Evolutionary conservation across 306 rosid species (phyloP), one percentile per base, ranked within the genome.

Genomic region (Begonia peltatifolia): DNA sequence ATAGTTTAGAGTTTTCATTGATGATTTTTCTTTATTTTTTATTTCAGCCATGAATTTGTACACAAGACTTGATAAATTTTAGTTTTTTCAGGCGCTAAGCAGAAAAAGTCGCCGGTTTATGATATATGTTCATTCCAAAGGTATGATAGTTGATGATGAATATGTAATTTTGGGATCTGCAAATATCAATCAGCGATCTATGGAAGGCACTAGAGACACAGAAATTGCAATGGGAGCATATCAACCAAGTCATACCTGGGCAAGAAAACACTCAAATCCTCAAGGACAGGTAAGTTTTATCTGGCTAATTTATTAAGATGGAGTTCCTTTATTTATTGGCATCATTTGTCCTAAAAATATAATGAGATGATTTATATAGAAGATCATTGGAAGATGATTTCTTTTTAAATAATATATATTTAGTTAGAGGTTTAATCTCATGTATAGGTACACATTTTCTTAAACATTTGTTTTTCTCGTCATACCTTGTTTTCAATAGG

Each of bases 171-270:
- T 90, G 67, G 99, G 99, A 46, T 90, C 99, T 51, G 99, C 99
- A 14, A 90, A 90, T 80, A 90, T 90, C 77, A 90, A 90, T 62
- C 96, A 86, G 75, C 95, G 95, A 13, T 86, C 99, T 41, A 83
- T 90, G 96, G 95, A 86, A 66, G 99, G 99, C 54, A 83, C 95
- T 41, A 86, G 99, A 71, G 99, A 90, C 80, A 86, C 95, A n/a
- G 99, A 90, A 69, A 90, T 90, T 62, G 99, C 99, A 52, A 90
- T 90, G 88, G 99, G 99, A 51, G 77, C 95, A 13, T 90, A 83
- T 63, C 99, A 86, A 70, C 99, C 94, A 51, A 47, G 71, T 48
- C 63, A 86, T 60, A 79, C 96, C 15, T 81, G 95, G 95, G 99
- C 88, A 63, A 69, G 79, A 62, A 79, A 68, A 38, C 57, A 47